These are phyloP conservation scores for Anastatica hierochuntica DNA, from an alignment of 345 rosid species.

Conservation along the genomic window DNA sequence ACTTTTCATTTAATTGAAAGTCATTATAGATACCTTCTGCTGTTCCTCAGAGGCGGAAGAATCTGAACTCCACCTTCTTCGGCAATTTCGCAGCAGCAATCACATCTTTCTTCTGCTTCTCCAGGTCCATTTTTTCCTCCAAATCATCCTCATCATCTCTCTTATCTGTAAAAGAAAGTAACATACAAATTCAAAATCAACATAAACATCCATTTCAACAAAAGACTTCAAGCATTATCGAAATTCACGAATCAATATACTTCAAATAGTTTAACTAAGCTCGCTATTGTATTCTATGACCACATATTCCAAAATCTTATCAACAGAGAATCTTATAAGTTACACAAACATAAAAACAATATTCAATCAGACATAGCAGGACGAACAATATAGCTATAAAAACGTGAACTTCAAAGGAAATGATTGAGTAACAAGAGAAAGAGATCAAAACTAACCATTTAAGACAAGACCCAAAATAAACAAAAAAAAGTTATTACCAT, in stretches of 20 bases:
- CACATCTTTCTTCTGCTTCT: slow-evolving; percentile 49
- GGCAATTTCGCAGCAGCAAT: not conserved
- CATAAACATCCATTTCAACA: not conserved
- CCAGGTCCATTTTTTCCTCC: slow-evolving; percentile 32
- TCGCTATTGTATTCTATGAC: no score
- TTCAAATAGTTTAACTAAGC: no score
- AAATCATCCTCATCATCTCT: slow-evolving; percentile 40
- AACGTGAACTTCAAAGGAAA: no score
- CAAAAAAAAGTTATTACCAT: slow-evolving; percentile 23
- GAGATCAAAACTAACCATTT: not conserved
- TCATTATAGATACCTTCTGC: no score
- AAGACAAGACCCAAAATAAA: not conserved
- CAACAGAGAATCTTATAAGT: not conserved
- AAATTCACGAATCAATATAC: no score
- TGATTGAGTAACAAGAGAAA: not conserved
- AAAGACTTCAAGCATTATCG: no score
- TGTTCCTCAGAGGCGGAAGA: no score
- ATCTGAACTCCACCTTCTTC: not conserved
- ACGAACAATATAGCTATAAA: not conserved
- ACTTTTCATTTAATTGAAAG: no score
- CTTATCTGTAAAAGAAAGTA: slow-evolving; percentile 22
- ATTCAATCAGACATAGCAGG: not conserved
- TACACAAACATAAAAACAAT: not conserved
- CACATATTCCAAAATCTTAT: no score
- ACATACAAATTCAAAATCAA: not conserved